Evolutionary conservation across 2,329 filamentous ascomycete genomes (phyloP), one percentile per base, ranked within the genome.

Genomic region (Acephala macrosclerotiorum): DNA sequence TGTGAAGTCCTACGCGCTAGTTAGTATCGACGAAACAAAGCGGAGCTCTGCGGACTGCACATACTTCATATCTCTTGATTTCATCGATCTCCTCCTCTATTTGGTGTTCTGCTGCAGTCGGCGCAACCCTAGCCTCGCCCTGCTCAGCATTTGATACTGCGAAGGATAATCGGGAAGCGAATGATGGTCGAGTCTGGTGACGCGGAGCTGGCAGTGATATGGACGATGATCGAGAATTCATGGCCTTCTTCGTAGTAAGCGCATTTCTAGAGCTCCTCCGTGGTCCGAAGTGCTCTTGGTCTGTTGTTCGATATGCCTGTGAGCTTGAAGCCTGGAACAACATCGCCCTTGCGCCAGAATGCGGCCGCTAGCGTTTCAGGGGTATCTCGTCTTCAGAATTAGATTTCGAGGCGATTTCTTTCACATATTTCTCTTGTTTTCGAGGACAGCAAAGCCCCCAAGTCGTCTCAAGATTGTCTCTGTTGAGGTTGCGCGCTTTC

Each of bases 61-160:
- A 69, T 77, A 90, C 88, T 82, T 97, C 96, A 81, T 99, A 99
- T 81, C 95, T 88, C 81, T 97, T 97, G 77, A 99, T 98, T 82
- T 97, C 91, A 29, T 92, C 94, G 76, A 99, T 97, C 81, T 99
- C 96, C 76, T 98, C 94, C 67, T 94, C 91, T 71, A 97, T 93
- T 68, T 90, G 88, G 67, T 90, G 87, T 74, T 92, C 87, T 63
- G 84, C 87, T 33, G 83, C 78, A 38, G 77, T 83, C 12, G 82
- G 80, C 58, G 82, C 81, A 66, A 80, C 80, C 20, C 80, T 80
- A 66, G 83, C 80, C 66, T 89, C 85, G 67, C 88, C 89, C 69
- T 84, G 84, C 77, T 93, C 90, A 25, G 83, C 84, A 67, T 80
- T 86, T 62, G 89, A 91, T 64, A 92, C 83, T 40, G 88, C 87